phyloP scores from a whole-genome alignment of 192 early-diverging fungal species.

The Backusella sp. region DNA sequence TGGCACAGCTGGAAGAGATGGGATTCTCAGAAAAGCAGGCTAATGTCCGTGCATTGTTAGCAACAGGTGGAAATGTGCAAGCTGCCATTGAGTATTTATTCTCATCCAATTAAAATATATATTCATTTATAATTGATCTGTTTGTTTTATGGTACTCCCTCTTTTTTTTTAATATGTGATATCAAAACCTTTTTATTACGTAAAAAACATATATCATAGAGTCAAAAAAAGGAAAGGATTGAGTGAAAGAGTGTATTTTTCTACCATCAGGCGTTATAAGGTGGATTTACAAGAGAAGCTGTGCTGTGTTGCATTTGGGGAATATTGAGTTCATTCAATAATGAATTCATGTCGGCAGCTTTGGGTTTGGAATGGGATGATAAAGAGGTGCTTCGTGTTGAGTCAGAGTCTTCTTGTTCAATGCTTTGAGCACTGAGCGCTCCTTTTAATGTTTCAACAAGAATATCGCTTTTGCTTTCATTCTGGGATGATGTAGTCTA shows the following conservation, averaged over 20 bases:
- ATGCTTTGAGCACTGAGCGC: background rate
- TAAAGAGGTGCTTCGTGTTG: slow-evolving; percentile 3
- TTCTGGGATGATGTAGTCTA: background rate
- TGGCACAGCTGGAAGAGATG: slow-evolving; percentile 88
- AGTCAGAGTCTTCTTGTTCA: slow-evolving; percentile 4
- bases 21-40: slow-evolving; percentile 83
- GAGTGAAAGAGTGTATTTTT: too few relatives aligned
- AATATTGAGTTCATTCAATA: slow-evolving; percentile 19
- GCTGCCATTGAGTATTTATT: slow-evolving; percentile 81
- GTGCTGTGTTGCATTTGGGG: slow-evolving; percentile 1
- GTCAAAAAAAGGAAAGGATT: too few relatives aligned
- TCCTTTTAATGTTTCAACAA: slow-evolving; percentile 15
- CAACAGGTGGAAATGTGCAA: slow-evolving; percentile 82
- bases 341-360: slow-evolving; percentile 9
- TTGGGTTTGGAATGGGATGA: background rate
- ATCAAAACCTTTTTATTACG: background rate
- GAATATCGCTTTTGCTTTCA: slow-evolving; percentile 7
- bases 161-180: background rate
- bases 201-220: too few relatives aligned
- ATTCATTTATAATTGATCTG: too few relatives aligned
- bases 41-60: slow-evolving; percentile 85
- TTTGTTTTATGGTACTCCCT: too few relatives aligned
- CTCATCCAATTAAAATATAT: slow-evolving; percentile 1
- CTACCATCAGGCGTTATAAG: slow-evolving; percentile 6
- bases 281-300: slow-evolving; percentile 24